Conservation (phyloP, 768 basidiomycete genomes). For the Candolleomyces eurysporus region DNA sequence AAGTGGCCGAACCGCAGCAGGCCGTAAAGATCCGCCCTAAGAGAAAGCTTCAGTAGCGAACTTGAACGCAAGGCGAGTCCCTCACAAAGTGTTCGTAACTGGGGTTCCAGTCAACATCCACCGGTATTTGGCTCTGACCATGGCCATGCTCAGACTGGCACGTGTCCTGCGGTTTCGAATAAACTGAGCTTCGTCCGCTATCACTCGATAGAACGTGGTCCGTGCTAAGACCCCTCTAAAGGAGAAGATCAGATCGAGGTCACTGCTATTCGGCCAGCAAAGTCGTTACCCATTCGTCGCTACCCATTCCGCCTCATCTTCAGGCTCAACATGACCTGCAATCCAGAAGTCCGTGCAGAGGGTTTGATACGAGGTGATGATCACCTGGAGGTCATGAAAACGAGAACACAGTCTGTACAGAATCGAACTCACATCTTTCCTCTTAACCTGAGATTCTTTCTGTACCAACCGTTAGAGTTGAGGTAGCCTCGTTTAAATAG, state of each 20-base stretch:
- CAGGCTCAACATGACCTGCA: constrained; percentile 44
- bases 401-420: neutral
- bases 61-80: neutral
- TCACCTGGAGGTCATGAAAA: constrained; percentile 38
- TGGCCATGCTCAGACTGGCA: constrained; percentile 56
- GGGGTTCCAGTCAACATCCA: constrained; percentile 84
- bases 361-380: constrained; percentile 79
- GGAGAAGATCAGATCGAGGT: neutral
- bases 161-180: constrained; percentile 68
- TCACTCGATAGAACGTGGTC: constrained; percentile 63
- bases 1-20: constrained; percentile 68
- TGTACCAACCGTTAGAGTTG: constrained; percentile 12
- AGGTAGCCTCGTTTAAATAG: neutral
- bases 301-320: constrained; percentile 50
- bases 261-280: neutral
- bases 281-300: constrained; percentile 45
- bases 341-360: constrained; percentile 58
- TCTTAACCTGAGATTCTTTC: constrained; percentile 45
- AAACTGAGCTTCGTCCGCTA: constrained; percentile 80
- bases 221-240: constrained; percentile 58
- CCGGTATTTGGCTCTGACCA: constrained; percentile 61
- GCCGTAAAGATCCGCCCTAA: constrained; percentile 68
- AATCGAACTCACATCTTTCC: constrained; percentile 45
- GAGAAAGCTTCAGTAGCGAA: neutral
- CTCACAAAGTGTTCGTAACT: constrained; percentile 67